These are phyloP conservation scores for Vigna reflexopilosa DNA, from an alignment of 306 rosid species.

Conservation along the genomic window DNA sequence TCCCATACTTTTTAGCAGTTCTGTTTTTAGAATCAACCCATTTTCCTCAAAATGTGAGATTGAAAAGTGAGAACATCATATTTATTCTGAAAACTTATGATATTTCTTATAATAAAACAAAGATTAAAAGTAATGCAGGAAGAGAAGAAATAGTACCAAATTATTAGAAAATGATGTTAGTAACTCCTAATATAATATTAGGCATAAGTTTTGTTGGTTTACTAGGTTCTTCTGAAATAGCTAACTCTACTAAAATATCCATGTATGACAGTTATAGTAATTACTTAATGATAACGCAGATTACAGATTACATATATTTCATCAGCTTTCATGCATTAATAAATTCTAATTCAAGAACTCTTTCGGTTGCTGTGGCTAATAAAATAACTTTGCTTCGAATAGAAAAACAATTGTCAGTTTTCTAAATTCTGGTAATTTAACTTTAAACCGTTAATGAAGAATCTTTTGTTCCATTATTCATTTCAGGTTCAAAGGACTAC, in stretches of 20 bases:
- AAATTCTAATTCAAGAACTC: slow-evolving; percentile 9
- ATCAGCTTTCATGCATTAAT: background rate
- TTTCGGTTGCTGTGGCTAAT: slow-evolving; percentile 6
- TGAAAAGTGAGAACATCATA: too few relatives aligned
- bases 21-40: too few relatives aligned
- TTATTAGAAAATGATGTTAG: too few relatives aligned
- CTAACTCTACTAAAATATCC: background rate
- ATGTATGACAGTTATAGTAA: background rate
- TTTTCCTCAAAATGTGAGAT: too few relatives aligned
- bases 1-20: too few relatives aligned
- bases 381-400: background rate
- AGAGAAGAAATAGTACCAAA: too few relatives aligned
- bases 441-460: slow-evolving; percentile 20
- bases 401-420: slow-evolving; percentile 36
- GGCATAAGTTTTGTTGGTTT: too few relatives aligned
- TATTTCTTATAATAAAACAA: too few relatives aligned
- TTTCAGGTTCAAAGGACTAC: background rate
- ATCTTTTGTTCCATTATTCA: slow-evolving; percentile 17
- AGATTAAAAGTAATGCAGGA: too few relatives aligned
- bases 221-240: too few relatives aligned
- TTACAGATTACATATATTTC: background rate
- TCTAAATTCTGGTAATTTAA: slow-evolving; percentile 29
- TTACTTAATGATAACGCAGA: background rate
- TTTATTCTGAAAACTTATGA: too few relatives aligned
- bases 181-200: too few relatives aligned